Evolutionary conservation across 257 asterid genomes (phyloP).

Genomic region (Plantago elongata): DNA sequence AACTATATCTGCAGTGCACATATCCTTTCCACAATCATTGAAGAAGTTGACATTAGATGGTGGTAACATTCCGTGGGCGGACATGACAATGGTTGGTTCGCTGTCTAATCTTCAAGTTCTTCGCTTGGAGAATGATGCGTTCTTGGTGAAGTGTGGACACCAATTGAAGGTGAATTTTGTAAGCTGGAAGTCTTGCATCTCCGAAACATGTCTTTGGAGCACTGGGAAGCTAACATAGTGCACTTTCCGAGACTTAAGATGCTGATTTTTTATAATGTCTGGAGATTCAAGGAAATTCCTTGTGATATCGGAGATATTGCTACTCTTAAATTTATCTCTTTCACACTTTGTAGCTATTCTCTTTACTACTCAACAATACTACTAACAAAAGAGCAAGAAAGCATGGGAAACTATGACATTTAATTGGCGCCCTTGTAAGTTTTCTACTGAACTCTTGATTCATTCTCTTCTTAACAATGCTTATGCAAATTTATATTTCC

Average conservation of each 20-base stretch:
- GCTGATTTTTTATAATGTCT: slow-evolving; percentile 6
- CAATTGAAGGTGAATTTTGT: background rate
- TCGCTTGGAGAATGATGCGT: slow-evolving; percentile 4
- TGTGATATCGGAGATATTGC: background rate
- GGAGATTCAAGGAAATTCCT: slow-evolving; percentile 6
- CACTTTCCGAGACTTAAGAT: slow-evolving; percentile 4
- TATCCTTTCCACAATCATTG: background rate
- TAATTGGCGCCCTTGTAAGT: background rate
- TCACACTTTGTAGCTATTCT: background rate
- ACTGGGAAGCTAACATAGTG: slow-evolving; percentile 1
- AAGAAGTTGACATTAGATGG: background rate
- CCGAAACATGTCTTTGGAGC: background rate
- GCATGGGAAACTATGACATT: background rate
- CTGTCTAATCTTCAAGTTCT: background rate
- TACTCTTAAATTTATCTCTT: background rate
- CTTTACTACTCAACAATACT: background rate
- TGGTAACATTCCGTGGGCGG: background rate
- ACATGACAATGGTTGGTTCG: background rate
- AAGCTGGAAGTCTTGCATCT: background rate
- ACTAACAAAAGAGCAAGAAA: background rate
- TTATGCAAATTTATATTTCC: background rate
- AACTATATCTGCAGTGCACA: background rate
- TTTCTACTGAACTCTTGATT: background rate
- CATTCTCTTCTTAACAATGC: background rate
- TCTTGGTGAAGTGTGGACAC: background rate